Evolutionary conservation across 2,329 filamentous ascomycete genomes (phyloP), one percentile per base, ranked within the genome.

Genomic region (Aspergillaceae sp.): DNA sequence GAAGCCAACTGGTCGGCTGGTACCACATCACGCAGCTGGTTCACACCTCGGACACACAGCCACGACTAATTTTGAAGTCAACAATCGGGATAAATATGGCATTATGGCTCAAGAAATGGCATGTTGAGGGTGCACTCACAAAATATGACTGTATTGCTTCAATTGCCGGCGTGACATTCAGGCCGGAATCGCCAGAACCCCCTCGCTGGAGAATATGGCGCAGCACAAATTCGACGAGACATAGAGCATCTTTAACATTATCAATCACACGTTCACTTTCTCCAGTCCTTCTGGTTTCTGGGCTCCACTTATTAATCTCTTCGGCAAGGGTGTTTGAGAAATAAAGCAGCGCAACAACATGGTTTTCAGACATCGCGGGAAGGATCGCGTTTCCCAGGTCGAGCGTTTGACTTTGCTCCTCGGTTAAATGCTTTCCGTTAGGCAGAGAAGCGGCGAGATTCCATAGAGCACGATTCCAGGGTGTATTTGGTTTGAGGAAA

Each of bases 291-390:
- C 55, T 51, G 26, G 53, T 48, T 32, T 63, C 58, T 8, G 50
- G 48, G 40, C 49, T 55, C 43, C 47, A 53, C 40, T 54, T 53
- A 38, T 57, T 52, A n/a, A 63, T 60, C 43, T 69, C 69, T 51
- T 72, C 69, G 3, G 65, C 67, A 9, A 72, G 51, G 5, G 63
- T 65, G 29, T 64, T 63, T 11, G 65, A 67, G 38, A 70, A 70
- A 43, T 64, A 64, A 5, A 69, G 49, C 8, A 71, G 46, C 6
- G 65, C 61, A 33, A 59, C 53, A 9, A 66, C 55, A 40, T 67
- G 61, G 9, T 58, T 51, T 41, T 68, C 61, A 29, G 58, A 61
- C 43, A 72, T 53, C 1, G 60, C 59, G 32, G 69, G 68, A 10
- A 71, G 50, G 30, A 67, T 56, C 9, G 56, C 53, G 36, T 47